phyloP scores from a whole-genome alignment of 257 asterid species.

The Nicotiana tomentosiformis region DNA sequence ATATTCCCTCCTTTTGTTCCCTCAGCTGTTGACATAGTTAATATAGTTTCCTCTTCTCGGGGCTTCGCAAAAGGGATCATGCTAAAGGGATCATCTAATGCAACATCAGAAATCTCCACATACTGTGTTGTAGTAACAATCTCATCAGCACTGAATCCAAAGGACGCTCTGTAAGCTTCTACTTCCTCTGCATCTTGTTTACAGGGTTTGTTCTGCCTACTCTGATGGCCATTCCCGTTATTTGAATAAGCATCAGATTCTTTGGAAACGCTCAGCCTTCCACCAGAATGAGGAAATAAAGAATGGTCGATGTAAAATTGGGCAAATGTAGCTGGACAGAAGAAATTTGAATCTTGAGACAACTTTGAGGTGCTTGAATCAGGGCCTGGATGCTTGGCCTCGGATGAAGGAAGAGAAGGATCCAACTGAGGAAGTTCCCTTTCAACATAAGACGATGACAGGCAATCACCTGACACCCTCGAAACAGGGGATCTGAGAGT shows the following conservation, averaged over 20 bases:
- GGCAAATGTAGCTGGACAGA: constrained; percentile 99
- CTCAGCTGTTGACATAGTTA: constrained; percentile 27
- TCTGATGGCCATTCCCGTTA: constrained; percentile 59
- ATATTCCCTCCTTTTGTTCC: constrained; percentile 23
- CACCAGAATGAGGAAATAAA: constrained; percentile 72
- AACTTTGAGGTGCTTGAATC: constrained; percentile 57
- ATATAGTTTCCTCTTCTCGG: constrained; percentile 31
- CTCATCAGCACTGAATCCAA: constrained; percentile 99
- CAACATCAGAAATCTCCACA: constrained; percentile 78
- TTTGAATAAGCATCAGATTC: constrained; percentile 76
- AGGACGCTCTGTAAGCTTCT: constrained; percentile 97
- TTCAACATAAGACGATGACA: constrained; percentile 8
- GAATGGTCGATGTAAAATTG: constrained; percentile 89
- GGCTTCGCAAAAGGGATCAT: constrained; percentile 52
- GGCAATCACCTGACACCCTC: constrained; percentile 26
- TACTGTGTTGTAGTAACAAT: constrained; percentile 71
- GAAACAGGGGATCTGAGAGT: constrained; percentile 60
- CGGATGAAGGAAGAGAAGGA: constrained; percentile 39
- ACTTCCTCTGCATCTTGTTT: constrained; percentile 88
- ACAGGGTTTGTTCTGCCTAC: constrained; percentile 56
- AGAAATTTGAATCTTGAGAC: constrained; percentile 80
- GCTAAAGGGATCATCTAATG: constrained; percentile 62
- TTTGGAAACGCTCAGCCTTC: constrained; percentile 84
- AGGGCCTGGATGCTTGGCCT: constrained; percentile 35
- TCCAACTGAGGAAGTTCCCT: constrained; percentile 55